Base-by-base conservation (phyloP, 192 early-diverging fungal species). In the Coemansia furcata region DNA sequence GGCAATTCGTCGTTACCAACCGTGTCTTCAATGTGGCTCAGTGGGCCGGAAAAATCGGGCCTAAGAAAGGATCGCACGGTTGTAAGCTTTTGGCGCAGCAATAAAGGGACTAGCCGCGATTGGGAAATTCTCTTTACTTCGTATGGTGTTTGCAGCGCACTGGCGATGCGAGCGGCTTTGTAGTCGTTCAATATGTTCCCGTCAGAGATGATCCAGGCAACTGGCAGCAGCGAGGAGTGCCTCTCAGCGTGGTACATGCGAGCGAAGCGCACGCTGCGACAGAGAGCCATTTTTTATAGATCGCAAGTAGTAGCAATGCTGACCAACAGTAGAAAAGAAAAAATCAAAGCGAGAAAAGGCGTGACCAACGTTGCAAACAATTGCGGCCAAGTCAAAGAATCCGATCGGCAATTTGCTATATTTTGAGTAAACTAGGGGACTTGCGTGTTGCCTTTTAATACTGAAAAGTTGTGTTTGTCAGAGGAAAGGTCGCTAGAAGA, bases 201-300 rank as follows among this genome's bases (percentile, higher is more conserved):
- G 29, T 52, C 61, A 2, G 75, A 66, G 11, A 82, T 54, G 9
- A 82, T 55, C 80, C 80, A 82, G 11, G 68, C 49, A 39, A 67
- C 64, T 21, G 74, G 74, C 23, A 50, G 55, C 52, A 82, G 69
- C 65, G 80, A 74, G 44, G 80, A 71, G 55, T 82, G 74, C 35
- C 80, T 60, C 39, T 71, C 80, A 4, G 60, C 38, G n/a, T 46
- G 43, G 63, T 71, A 62, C 26, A 40, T 32, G 49, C 67, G 46
- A 26, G 49, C 44, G 23, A 46, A 44, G 38, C 26, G 32, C 14
- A 59, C 12, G 26, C 40, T 43, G 21, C 30, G 19, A 54, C 19
- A 8, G 19, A 35, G 30, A 52, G 33, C 35, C 43, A 30, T 29
- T 36, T 14, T 14, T n/a, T 23, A 29, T 39, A 30, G 21, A 23